phyloP scores from a whole-genome alignment of 1,284 basidiomycete genomes.

The Irpex sp. region DNA sequence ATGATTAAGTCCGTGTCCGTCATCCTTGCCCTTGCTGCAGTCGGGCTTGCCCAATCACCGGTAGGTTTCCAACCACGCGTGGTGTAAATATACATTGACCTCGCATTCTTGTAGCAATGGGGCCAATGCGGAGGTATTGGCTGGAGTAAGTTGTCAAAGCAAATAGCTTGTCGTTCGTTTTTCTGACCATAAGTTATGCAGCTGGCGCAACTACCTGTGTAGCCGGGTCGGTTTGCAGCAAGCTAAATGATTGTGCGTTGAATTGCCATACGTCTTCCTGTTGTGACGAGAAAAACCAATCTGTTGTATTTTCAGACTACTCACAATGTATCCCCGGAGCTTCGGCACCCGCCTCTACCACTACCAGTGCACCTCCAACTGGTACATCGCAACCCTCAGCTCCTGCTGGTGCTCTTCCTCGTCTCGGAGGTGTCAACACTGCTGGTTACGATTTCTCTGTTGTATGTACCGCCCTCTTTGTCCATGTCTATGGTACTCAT shows the following conservation, averaged over 20 bases:
- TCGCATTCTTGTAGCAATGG: constrained; percentile 13
- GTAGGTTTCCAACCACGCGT: constrained; percentile 6
- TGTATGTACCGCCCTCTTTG: constrained; percentile 14
- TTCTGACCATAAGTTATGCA: background rate
- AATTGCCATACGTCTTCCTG: background rate
- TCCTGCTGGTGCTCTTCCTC: constrained; percentile 22
- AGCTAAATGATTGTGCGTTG: constrained; percentile 23
- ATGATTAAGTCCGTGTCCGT: constrained; percentile 21
- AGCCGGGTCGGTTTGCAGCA: constrained; percentile 26
- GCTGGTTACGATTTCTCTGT: constrained; percentile 32
- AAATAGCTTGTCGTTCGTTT: background rate
- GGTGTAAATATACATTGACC: background rate
- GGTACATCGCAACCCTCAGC: background rate
- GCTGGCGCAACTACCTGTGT: constrained; percentile 19
- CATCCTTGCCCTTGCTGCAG: constrained; percentile 19
- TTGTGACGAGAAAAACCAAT: background rate
- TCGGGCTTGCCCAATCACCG: constrained; percentile 18
- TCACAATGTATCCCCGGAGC: constrained; percentile 29
- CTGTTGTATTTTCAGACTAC: constrained; percentile 20
- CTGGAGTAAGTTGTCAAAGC: constrained; percentile 7
- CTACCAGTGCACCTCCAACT: background rate
- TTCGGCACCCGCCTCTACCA: constrained; percentile 15
- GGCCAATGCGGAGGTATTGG: constrained; percentile 21
- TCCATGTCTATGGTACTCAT: background rate
- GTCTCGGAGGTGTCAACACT: constrained; percentile 39